Percentiles rank a stretch among this genome's conserved stretches.
phyloP scores from a whole-genome alignment of 257 asterid genomes.

The Lycium barbarum region DNA sequence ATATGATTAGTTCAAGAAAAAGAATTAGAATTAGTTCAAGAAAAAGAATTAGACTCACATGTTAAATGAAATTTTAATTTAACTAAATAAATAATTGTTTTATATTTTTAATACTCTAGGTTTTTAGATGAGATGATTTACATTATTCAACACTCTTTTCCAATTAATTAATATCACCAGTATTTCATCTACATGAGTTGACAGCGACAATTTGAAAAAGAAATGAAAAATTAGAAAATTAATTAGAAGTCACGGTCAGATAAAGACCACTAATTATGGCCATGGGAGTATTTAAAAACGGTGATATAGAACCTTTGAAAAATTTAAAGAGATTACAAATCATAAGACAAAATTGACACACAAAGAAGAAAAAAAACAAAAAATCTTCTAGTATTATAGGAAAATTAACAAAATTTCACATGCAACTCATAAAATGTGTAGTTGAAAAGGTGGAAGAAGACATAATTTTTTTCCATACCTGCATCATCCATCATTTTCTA shows the following conservation, averaged over 20 bases:
- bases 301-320: conserved; percentile 25
- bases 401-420: conserved; percentile 27
- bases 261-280: conserved; percentile 7
- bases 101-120: background rate
- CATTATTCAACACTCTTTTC: background rate
- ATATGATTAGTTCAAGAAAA: background rate
- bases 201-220: background rate
- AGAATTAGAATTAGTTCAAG: background rate
- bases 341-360: conserved; percentile 13
- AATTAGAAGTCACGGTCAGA: conserved; percentile 5
- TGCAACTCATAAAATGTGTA: conserved; percentile 24
- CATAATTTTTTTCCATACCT: background rate
- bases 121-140: background rate
- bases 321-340: background rate
- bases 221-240: background rate
- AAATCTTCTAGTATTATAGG: background rate
- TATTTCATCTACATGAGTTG: background rate
- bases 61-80: no score
- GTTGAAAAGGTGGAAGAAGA: conserved; percentile 6
- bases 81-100: background rate
- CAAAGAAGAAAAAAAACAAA: background rate
- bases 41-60: background rate
- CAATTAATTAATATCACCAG: background rate
- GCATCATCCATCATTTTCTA: conserved; percentile 39
- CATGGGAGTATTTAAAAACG: background rate